These are phyloP conservation scores for Penicillium sp. DNA, from an alignment of 2,329 filamentous ascomycete genomes.

Conservation along the genomic window DNA sequence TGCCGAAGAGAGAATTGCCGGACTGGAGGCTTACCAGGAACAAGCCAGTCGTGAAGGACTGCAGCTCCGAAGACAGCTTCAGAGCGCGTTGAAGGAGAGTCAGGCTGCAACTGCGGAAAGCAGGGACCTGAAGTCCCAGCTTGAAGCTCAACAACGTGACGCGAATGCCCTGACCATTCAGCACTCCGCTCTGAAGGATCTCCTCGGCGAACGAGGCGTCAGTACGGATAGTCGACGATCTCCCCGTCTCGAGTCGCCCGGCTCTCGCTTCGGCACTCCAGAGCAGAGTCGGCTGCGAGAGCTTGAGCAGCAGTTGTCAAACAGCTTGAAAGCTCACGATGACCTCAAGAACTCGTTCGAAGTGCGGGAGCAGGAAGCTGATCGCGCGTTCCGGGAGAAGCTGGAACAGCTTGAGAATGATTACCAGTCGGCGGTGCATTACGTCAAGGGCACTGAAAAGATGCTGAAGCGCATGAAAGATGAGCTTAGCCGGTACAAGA, in stretches of 20 bases:
- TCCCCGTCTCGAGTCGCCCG: slow-evolving; percentile 71
- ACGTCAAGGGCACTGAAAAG: slow-evolving; percentile 97
- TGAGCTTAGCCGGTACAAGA: slow-evolving; percentile 89
- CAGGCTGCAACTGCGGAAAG: slow-evolving; percentile 80
- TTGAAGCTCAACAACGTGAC: slow-evolving; percentile 86
- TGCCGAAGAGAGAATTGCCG: slow-evolving; percentile 95
- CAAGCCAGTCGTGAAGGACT: slow-evolving; percentile 93
- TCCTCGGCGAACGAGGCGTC: slow-evolving; percentile 85
- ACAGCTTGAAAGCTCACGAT: slow-evolving; percentile 76
- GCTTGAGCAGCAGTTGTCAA: slow-evolving; percentile 83
- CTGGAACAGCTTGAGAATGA: slow-evolving; percentile 92
- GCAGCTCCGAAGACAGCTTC: slow-evolving; percentile 84
- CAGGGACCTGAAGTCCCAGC: slow-evolving; percentile 76
- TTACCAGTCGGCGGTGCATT: slow-evolving; percentile 96
- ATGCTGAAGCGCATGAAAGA: slow-evolving; percentile 99
- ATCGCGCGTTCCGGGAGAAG: slow-evolving; percentile 87
- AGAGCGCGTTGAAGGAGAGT: slow-evolving; percentile 77
- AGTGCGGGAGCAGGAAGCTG: slow-evolving; percentile 80
- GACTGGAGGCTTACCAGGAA: slow-evolving; percentile 94
- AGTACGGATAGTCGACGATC: slow-evolving; percentile 70
- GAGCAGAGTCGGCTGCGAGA: slow-evolving; percentile 79
- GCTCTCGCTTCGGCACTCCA: slow-evolving; percentile 73
- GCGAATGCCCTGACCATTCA: slow-evolving; percentile 92
- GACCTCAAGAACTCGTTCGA: slow-evolving; percentile 80
- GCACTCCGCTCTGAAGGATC: slow-evolving; percentile 88